phyloP scores from a whole-genome alignment of 495 filamentous ascomycete genomes.

The Pyrenula massariospora region DNA sequence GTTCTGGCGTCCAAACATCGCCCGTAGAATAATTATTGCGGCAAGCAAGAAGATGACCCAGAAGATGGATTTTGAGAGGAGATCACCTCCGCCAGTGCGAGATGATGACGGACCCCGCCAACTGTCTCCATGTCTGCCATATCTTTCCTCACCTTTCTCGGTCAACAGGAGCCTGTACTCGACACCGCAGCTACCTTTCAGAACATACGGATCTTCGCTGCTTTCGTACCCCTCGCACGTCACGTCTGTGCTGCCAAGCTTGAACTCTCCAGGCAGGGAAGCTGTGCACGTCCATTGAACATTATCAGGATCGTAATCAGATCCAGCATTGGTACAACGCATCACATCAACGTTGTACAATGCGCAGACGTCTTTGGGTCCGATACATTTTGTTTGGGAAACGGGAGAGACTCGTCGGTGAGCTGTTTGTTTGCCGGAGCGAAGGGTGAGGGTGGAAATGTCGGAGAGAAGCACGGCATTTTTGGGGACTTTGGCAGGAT shows the following conservation, averaged over 20 bases:
- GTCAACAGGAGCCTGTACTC: slow-evolving; percentile 81
- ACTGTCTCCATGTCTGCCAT: slow-evolving; percentile 27
- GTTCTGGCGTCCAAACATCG: not conserved
- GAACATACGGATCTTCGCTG: slow-evolving; percentile 66
- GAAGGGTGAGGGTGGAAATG: slow-evolving; percentile 70
- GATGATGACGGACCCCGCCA: slow-evolving; percentile 7
- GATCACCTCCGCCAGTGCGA: slow-evolving; percentile 3
- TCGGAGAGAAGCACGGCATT: slow-evolving; percentile 61
- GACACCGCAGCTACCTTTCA: slow-evolving; percentile 86
- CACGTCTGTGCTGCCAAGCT: slow-evolving; percentile 83
- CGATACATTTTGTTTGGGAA: slow-evolving; percentile 75
- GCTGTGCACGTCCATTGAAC: slow-evolving; percentile 86
- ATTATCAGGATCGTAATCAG: slow-evolving; percentile 55
- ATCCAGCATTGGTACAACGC: slow-evolving; percentile 78
- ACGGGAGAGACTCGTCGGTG: slow-evolving; percentile 66
- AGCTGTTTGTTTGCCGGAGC: slow-evolving; percentile 46
- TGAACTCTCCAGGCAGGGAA: slow-evolving; percentile 67
- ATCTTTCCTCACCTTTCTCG: slow-evolving; percentile 63
- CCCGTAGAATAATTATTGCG: not conserved
- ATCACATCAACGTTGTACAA: slow-evolving; percentile 67
- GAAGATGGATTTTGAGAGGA: slow-evolving; percentile 22
- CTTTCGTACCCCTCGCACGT: slow-evolving; percentile 79
- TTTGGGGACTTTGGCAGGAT: slow-evolving; percentile 8
- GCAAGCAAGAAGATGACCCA: slow-evolving; percentile 34
- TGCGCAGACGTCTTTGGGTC: slow-evolving; percentile 41